phyloP scores from a whole-genome alignment of 2,329 filamentous ascomycete species.

The Claviceps pusilla region DNA sequence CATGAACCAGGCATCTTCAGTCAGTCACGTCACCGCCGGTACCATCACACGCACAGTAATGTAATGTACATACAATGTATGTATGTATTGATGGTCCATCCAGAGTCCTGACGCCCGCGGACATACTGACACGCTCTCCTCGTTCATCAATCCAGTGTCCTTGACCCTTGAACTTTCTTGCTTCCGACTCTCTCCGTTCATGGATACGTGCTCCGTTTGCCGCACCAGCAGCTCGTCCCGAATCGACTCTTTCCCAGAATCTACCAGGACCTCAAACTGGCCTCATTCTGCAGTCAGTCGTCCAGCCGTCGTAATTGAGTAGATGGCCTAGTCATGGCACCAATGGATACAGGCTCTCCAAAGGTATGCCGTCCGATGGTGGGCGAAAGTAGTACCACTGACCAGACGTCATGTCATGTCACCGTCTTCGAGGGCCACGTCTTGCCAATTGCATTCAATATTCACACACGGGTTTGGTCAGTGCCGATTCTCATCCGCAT shows the following conservation, averaged over 20 bases:
- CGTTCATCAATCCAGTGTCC: neutral
- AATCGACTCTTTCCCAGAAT: conserved; percentile 29
- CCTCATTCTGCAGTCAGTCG: conserved; percentile 20
- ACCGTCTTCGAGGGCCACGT: neutral
- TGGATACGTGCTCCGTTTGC: conserved; percentile 40
- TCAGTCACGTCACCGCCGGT: no score
- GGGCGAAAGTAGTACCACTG: neutral
- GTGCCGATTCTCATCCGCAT: conserved; percentile 8
- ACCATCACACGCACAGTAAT: neutral
- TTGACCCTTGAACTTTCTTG: neutral
- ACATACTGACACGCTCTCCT: neutral
- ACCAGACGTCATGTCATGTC: neutral
- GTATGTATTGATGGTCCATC: neutral
- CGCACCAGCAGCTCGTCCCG: conserved; percentile 26
- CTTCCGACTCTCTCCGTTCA: conserved; percentile 9
- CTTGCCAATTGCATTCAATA: neutral
- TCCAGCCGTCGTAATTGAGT: conserved; percentile 18
- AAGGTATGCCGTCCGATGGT: conserved; percentile 18
- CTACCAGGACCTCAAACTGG: conserved; percentile 33
- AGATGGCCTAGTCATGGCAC: conserved; percentile 13
- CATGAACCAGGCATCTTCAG: no score
- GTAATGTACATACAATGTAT: no score
- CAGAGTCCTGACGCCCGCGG: no score
- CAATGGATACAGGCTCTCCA: conserved; percentile 18
- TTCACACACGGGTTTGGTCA: conserved; percentile 3